A percentile compares a stretch with the other conserved stretches of the same genome.
phyloP scores from a whole-genome alignment of 495 filamentous ascomycete genomes.

The Penicillium ochrochloron region DNA sequence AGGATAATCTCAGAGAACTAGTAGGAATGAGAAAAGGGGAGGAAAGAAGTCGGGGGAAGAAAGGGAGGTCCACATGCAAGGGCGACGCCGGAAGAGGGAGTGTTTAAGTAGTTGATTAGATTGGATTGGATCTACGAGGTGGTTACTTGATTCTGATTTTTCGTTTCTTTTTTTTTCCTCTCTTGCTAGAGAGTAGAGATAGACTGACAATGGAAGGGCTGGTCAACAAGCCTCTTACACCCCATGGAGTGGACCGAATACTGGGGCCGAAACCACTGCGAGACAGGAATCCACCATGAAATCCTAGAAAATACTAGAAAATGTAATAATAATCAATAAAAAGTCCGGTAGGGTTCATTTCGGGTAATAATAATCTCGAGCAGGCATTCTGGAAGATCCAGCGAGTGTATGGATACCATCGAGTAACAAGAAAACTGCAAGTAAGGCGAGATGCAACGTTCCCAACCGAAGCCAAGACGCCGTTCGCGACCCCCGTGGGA shows the following conservation, averaged over 20 bases:
- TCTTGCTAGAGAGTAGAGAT: background rate
- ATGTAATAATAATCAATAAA: background rate
- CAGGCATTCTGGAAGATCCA: constrained; percentile 2
- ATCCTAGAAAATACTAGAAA: background rate
- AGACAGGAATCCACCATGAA: constrained; percentile 10
- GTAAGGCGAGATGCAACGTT: constrained; percentile 22
- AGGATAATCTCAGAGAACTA: constrained; percentile 9
- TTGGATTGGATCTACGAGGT: background rate
- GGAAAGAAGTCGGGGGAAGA: constrained; percentile 1
- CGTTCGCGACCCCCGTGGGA: constrained; percentile 25
- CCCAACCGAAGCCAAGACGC: constrained; percentile 27
- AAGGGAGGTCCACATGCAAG: constrained; percentile 6
- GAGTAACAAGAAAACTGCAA: constrained; percentile 11
- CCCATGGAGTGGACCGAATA: constrained; percentile 12
- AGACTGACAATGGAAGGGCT: background rate
- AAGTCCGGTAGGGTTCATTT: constrained; percentile 12
- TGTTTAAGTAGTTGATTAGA: constrained; percentile 14
- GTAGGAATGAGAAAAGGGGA: background rate
- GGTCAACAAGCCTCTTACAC: constrained; percentile 6
- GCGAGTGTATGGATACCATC: constrained; percentile 8
- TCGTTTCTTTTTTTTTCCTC: background rate
- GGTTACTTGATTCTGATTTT: background rate
- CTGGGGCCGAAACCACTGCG: constrained; percentile 16
- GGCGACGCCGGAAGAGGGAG: constrained; percentile 13
- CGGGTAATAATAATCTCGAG: constrained; percentile 18